Percentiles rank a stretch among this genome's conserved stretches.
Conservation (phyloP, 2,329 filamentous ascomycete genomes). For the Phoma sp. region DNA sequence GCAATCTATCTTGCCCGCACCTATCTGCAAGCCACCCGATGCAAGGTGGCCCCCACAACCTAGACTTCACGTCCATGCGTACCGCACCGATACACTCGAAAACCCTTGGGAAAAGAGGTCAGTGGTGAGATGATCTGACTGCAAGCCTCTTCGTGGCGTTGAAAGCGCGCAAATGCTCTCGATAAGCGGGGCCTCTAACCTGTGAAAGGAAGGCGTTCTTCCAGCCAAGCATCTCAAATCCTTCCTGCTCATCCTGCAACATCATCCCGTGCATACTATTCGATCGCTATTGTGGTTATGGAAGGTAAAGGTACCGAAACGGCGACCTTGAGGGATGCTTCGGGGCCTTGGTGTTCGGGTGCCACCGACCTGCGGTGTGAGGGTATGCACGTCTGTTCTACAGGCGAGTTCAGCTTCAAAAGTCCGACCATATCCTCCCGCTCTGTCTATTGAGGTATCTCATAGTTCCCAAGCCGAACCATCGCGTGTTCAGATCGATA, state of each 20-base stretch:
- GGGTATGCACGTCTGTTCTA: conserved; percentile 14
- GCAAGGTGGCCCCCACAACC: not conserved
- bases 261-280: not conserved
- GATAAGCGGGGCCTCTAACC: conserved; percentile 19
- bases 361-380: conserved; percentile 15
- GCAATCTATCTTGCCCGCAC: conserved; percentile 1
- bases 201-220: conserved; percentile 17
- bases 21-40: conserved; percentile 1
- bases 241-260: not conserved
- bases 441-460: not conserved
- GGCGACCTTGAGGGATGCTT: conserved; percentile 1
- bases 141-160: conserved; percentile 8
- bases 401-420: not conserved
- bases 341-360: conserved; percentile 6
- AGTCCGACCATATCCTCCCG: not conserved
- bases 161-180: conserved; percentile 33
- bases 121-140: conserved; percentile 10
- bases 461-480: not conserved
- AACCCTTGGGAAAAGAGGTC: not conserved
- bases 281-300: not conserved
- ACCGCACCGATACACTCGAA: not conserved
- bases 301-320: not conserved
- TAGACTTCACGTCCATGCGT: not conserved
- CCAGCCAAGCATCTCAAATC: conserved; percentile 4
- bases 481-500: not conserved